phyloP scores from a whole-genome alignment of 352 stramenopile genomes.

The Phytophthora citricola region DNA sequence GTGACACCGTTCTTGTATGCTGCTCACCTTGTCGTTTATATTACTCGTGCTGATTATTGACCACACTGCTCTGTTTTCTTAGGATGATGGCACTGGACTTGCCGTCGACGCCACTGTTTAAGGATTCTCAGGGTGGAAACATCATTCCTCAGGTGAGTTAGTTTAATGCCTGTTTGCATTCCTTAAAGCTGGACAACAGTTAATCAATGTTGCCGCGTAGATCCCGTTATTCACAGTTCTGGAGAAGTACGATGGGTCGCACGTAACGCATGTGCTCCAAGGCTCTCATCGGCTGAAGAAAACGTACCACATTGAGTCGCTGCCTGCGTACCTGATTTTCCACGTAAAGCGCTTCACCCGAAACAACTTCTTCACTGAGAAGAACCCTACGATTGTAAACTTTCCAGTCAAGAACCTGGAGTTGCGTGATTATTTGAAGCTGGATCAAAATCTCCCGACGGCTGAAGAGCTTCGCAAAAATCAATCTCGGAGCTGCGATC shows the following conservation, averaged over 20 bases:
- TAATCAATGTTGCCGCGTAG: conserved; percentile 45
- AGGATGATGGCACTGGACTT: conserved; percentile 97
- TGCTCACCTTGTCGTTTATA: background rate
- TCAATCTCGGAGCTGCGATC: conserved; percentile 70
- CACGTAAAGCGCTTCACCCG: conserved; percentile 97
- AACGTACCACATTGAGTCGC: conserved; percentile 92
- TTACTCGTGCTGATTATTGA: background rate
- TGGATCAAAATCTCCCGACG: conserved; percentile 53
- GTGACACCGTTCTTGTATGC: conserved; percentile 78
- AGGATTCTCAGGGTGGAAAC: conserved; percentile 96
- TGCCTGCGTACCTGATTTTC: conserved; percentile 97
- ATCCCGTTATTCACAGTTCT: conserved; percentile 97
- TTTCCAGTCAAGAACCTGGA: conserved; percentile 99
- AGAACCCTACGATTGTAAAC: conserved; percentile 99
- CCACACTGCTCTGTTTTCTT: conserved; percentile 24
- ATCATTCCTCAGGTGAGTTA: conserved; percentile 93
- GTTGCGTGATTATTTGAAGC: conserved; percentile 89
- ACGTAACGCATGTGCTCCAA: conserved; percentile 84
- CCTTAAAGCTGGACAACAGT: too few species aligned
- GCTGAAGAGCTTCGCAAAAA: conserved; percentile 61
- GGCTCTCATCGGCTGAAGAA: conserved; percentile 85
- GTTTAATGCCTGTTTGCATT: too few species aligned
- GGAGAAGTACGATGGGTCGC: conserved; percentile 96
- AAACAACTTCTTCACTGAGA: conserved; percentile 99
- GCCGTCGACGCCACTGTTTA: conserved; percentile 98